Evolutionary conservation across 1,139 yeast species (phyloP).

Genomic region (Debaryomyces fabryi): DNA sequence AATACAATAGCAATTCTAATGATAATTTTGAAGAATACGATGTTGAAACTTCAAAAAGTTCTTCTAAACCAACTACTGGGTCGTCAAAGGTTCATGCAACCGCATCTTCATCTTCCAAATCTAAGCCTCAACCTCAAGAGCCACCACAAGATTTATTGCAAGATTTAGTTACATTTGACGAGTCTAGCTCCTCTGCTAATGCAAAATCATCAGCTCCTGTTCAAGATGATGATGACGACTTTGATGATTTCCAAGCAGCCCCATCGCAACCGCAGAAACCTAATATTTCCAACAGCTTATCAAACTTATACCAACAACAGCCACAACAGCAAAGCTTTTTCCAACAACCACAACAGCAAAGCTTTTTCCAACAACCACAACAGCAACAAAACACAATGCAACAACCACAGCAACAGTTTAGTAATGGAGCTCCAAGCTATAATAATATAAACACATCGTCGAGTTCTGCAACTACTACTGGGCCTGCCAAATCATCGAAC

Average conservation of each 20-base stretch:
- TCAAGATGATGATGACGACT: conserved; percentile 72
- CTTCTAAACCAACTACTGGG: conserved; percentile 47
- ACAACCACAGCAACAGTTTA: conserved; percentile 18
- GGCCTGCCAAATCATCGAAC: conserved; percentile 40
- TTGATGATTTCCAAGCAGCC: conserved; percentile 93
- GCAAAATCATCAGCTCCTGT: conserved; percentile 23
- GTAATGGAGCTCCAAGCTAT: conserved; percentile 16
- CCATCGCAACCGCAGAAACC: conserved; percentile 42
- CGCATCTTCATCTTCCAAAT: conserved; percentile 15
- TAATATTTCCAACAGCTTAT: conserved; percentile 37
- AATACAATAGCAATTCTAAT: conserved; percentile 37
- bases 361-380: conserved; percentile 15
- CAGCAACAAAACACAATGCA: conserved; percentile 19
- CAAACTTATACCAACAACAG: conserved; percentile 38
- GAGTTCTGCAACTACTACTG: conserved; percentile 23
- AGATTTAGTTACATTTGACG: conserved; percentile 60
- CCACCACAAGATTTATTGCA: conserved; percentile 49
- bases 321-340: conserved; percentile 18
- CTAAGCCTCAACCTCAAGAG: conserved; percentile 25
- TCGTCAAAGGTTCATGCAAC: conserved; percentile 47
- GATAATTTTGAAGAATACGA: conserved; percentile 76
- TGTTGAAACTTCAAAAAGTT: conserved; percentile 35
- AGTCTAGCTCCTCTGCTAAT: conserved; percentile 20
- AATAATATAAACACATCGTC: conserved; percentile 11
- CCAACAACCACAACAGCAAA: conserved; percentile 18